These are phyloP conservation scores for Tetragonia tetragonoides DNA, from an alignment of 148 eudicot species.

Conservation along the genomic window DNA sequence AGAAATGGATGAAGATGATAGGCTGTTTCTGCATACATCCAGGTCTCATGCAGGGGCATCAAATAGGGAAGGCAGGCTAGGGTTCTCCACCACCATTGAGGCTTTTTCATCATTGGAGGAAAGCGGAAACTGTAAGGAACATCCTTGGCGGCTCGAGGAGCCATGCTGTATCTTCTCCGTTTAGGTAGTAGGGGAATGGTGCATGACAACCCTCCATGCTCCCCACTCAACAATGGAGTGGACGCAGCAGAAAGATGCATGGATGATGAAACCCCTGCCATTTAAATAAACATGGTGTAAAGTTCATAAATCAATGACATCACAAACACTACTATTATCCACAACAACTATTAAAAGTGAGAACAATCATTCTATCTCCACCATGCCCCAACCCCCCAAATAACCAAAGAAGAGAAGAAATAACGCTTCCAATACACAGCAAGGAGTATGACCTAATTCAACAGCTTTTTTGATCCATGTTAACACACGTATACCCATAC, in stretches of 20 bases:
- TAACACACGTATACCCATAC: too few species aligned
- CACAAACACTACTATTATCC: neutral
- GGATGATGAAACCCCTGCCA: slow-evolving; percentile 34
- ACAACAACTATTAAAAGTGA: too few species aligned
- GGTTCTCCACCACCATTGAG: slow-evolving; percentile 88
- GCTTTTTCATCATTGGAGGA: slow-evolving; percentile 73
- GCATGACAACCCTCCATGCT: slow-evolving; percentile 35
- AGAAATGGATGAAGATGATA: slow-evolving; percentile 74
- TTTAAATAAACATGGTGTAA: neutral
- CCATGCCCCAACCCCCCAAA: too few species aligned
- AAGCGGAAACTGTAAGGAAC: slow-evolving; percentile 55
- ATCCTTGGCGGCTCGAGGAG: slow-evolving; percentile 60
- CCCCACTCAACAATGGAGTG: slow-evolving; percentile 42
- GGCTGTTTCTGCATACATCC: slow-evolving; percentile 86
- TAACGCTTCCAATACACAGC: too few species aligned
- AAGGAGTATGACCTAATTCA: too few species aligned
- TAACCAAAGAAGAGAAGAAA: too few species aligned
- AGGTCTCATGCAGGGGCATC: slow-evolving; percentile 78
- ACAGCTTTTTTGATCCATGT: too few species aligned
- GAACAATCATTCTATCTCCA: too few species aligned
- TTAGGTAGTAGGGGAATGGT: slow-evolving; percentile 37
- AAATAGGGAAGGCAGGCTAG: slow-evolving; percentile 78
- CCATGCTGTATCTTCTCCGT: slow-evolving; percentile 2
- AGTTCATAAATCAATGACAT: neutral
- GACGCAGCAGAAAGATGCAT: slow-evolving; percentile 44